Base-by-base conservation (phyloP, 2,329 filamentous ascomycete genomes). In the Pseudocercospora fuligena region DNA sequence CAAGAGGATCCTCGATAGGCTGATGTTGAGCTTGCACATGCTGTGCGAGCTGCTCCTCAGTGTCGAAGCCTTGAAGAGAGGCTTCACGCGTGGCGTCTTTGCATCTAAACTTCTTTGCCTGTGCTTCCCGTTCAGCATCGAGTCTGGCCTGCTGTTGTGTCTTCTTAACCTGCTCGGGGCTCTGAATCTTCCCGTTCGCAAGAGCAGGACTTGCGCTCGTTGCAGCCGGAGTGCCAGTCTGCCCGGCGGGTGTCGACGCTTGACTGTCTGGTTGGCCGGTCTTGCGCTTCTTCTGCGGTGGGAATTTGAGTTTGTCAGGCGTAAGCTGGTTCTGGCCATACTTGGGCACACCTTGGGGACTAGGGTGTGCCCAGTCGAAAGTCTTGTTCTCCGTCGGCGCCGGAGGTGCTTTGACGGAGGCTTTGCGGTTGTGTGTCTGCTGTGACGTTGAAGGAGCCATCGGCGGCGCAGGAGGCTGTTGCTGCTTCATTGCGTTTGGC, bases 271-370 rank as follows among this genome's bases (percentile, higher is more conserved):
- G 61, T 25, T 75, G 73, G 43, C 80, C 80, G 36, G 80, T 76
- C 79, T 86, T 88, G 61, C 83, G 81, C 72, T 82, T 86, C 80
- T 89, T 89, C 64, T 81, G 80, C 2, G 84, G 81, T 19, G 87
- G 87, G 25, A 89, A 77, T 56, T 87, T 85, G 56, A 90, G 80
- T 69, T 88, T 85, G 60, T 86, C 84, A 11, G 83, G 82, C 4
- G 83, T 86, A 58, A 89, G 81, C 59, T 82, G 80, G 21, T 82
- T 82, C 21, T 81, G 80, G 23, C 69, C 68, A 60, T 85, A 86
- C 67, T 84, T 83, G 8, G 87, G 86, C 64, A 87, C 82, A 25
- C 87, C 87, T 63, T 85, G 82, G 16, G 86, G 86, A 62, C 74
- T 75, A 23, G 73, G 65, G 5, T 68, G 68, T 7, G 69, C 68